Base-by-base conservation (phyloP, 352 stramenopile genomes). In the Phytophthora tubulina region DNA sequence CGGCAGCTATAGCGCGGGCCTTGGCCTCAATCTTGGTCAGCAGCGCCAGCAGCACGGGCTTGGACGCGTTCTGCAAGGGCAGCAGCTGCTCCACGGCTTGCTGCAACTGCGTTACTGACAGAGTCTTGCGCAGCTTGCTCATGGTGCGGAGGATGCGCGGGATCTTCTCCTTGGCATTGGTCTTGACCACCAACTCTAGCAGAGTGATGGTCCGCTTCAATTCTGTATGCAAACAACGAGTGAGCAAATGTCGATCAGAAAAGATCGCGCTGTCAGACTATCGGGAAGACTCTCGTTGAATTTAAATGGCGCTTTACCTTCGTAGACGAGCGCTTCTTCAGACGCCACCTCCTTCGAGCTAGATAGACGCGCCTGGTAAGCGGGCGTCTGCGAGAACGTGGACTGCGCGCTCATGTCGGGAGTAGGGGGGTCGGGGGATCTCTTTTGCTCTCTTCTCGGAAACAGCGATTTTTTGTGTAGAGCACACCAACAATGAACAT, bases 81-180 rank as follows among this genome's bases (percentile, higher is more conserved):
- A 96, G 67, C 48, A 89, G 53, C 62, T 95, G 81, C 45, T 70
- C 61, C 65, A 95, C 78, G 10, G 87, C 88, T 27, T 81, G 70
- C 42, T 74, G 67, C 52, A 97, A 70, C 68, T 93, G 85, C 44
- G 72, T 63, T 30, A 86, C 76, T 32, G 82, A 91, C 45, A 95
- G 61, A 35, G 83, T 88, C 74, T 92, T 93, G 68, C 91, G 91
- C 60, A 97, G 48, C 66, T 89, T 92, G 52, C 84, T 93, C 33
- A 84, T 95, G 68, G 85, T 89, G 63, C 88, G 87, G 33, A 96
- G 73, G 38, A 95, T 80, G 35, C 91, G 90, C 46, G 86, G 70
- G 52, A 96, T 84, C 67, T 95, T 95, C 55, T 96, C 89, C 73
- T 94, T 96, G 31, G 88, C 84, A 58, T 94, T 95, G 7, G 85